These are phyloP conservation scores for Metschnikowia lachancei DNA, from an alignment of 805 yeast genomes.

Conservation along the genomic window DNA sequence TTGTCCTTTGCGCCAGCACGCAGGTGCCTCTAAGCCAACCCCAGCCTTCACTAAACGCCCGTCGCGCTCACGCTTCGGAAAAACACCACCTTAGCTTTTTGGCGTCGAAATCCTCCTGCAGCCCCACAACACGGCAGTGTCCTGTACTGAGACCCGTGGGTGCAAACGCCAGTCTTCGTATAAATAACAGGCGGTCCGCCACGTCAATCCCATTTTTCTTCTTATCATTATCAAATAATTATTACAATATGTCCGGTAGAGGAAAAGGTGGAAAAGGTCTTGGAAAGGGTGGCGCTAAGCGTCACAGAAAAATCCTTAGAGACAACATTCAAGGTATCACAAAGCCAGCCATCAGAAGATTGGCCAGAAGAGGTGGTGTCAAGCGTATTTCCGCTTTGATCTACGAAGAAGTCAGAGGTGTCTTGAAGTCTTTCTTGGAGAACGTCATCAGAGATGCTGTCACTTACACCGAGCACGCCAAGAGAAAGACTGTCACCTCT, in stretches of 20 bases:
- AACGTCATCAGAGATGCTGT: slow-evolving; percentile 98
- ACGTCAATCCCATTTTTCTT: slow-evolving; percentile 10
- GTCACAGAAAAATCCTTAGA: slow-evolving; percentile 99
- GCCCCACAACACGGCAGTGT: slow-evolving; percentile 6
- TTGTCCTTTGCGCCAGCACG: background rate
- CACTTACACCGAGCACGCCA: slow-evolving; percentile 99
- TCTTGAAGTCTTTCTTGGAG: slow-evolving; percentile 92
- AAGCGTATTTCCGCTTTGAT: slow-evolving; percentile 99
- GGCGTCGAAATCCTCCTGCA: slow-evolving; percentile 4
- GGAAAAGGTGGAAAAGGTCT: slow-evolving; percentile 99
- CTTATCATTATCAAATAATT: slow-evolving; percentile 20
- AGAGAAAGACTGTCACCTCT: slow-evolving; percentile 99
- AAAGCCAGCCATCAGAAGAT: slow-evolving; percentile 99
- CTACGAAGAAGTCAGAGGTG: slow-evolving; percentile 98
- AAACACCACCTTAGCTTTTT: background rate
- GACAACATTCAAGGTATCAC: slow-evolving; percentile 99
- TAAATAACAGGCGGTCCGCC: slow-evolving; percentile 10
- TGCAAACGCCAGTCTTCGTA: slow-evolving; percentile 14
- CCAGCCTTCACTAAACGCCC: too few species aligned
- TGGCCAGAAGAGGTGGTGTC: slow-evolving; percentile 99
- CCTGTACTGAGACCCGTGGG: slow-evolving; percentile 8
- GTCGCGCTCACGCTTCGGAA: background rate
- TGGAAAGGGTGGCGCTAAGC: slow-evolving; percentile 99
- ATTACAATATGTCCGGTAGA: slow-evolving; percentile 86
- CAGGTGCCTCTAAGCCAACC: too few species aligned